Conservation (phyloP, 2,329 filamentous ascomycete genomes). For the Aureobasidium uvarum region DNA sequence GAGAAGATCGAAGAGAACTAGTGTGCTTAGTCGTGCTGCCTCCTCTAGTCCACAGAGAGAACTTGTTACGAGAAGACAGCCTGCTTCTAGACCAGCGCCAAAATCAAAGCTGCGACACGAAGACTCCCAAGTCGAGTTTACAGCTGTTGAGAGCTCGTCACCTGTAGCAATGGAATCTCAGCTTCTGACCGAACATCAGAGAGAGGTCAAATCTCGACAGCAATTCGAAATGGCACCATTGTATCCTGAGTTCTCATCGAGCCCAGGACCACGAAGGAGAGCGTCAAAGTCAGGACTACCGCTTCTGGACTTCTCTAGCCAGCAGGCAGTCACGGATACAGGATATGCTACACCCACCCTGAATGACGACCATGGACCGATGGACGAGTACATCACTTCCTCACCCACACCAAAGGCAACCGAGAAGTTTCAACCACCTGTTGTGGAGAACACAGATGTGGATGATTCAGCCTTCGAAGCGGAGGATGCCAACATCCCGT, state of each 20-base stretch:
- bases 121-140: constrained; percentile 78
- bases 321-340: constrained; percentile 33
- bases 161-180: constrained; percentile 62
- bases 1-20: constrained; percentile 22
- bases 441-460: constrained; percentile 3
- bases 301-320: constrained; percentile 34
- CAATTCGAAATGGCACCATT: constrained; percentile 60
- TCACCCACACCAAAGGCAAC: constrained; percentile 52
- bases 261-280: constrained; percentile 40
- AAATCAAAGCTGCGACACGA: constrained; percentile 65
- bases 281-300: constrained; percentile 31
- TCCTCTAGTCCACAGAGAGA: constrained; percentile 12
- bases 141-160: constrained; percentile 62
- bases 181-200: constrained; percentile 73
- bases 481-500: constrained; percentile 27
- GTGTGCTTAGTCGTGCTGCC: constrained; percentile 30
- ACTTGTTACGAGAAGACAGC: background rate
- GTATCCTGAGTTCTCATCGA: constrained; percentile 66
- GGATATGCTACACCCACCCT: constrained; percentile 46
- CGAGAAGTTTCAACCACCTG: constrained; percentile 28
- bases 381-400: constrained; percentile 51
- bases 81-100: background rate
- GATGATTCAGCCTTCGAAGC: constrained; percentile 20
- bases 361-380: constrained; percentile 39
- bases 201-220: constrained; percentile 72